Percentiles rank a stretch among this genome's conserved stretches.
phyloP scores from a whole-genome alignment of 768 basidiomycete species.

The Candolleomyces eurysporus region DNA sequence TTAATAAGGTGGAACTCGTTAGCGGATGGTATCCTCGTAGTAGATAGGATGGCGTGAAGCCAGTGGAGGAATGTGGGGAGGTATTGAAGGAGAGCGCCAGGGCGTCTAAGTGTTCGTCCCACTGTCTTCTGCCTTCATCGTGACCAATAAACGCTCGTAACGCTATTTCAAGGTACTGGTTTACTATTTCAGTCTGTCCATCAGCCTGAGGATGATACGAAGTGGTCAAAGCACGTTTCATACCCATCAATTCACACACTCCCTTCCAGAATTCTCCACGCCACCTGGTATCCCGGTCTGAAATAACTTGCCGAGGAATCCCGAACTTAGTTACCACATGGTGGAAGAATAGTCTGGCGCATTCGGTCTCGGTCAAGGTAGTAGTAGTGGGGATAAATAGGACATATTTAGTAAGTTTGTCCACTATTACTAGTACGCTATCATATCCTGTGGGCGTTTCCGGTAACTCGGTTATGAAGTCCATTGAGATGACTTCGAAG shows the following conservation, averaged over 20 bases:
- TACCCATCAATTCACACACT: slow-evolving; percentile 22
- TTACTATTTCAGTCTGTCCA: slow-evolving; percentile 34
- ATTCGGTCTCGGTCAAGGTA: slow-evolving; percentile 21
- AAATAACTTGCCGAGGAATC: slow-evolving; percentile 25
- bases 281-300: slow-evolving; percentile 27
- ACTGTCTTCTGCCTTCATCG: slow-evolving; percentile 22
- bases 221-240: slow-evolving; percentile 22
- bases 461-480: slow-evolving; percentile 34
- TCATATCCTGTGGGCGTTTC: slow-evolving; percentile 22
- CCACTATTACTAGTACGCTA: slow-evolving; percentile 32
- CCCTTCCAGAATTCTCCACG: slow-evolving; percentile 24
- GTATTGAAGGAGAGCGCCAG: slow-evolving; percentile 30
- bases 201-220: slow-evolving; percentile 32
- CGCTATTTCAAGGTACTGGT: slow-evolving; percentile 24
- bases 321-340: slow-evolving; percentile 24
- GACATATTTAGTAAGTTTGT: slow-evolving; percentile 35
- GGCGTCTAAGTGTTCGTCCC: slow-evolving; percentile 20
- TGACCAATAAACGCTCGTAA: slow-evolving; percentile 18
- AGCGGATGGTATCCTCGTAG: slow-evolving; percentile 24
- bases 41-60: slow-evolving; percentile 24
- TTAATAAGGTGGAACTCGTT: slow-evolving; percentile 9
- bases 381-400: slow-evolving; percentile 36
- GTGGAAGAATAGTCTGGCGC: slow-evolving; percentile 27
- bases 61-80: slow-evolving; percentile 23
- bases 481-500: slow-evolving; percentile 30